Conservation (phyloP, 164 flowering plant species). For the Aristolochia fimbriata region DNA sequence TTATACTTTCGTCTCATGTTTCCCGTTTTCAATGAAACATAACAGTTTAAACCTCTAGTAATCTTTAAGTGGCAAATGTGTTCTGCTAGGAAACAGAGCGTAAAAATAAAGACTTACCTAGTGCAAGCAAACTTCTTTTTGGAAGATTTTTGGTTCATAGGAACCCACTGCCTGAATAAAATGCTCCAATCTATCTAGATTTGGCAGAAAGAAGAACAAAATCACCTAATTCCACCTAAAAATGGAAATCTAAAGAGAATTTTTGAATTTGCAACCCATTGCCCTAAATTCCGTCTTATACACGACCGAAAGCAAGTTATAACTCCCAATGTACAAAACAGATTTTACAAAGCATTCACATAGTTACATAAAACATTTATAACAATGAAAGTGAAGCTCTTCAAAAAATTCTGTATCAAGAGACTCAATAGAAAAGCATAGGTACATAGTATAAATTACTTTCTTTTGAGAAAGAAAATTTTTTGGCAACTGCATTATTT, state of each 20-base stretch:
- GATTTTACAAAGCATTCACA: not conserved
- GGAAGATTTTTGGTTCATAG: slow-evolving; percentile 86
- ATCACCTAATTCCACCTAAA: not conserved
- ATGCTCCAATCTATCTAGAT: slow-evolving; percentile 66
- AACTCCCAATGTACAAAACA: slow-evolving; percentile 51
- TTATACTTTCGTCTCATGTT: no score
- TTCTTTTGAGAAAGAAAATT: no score
- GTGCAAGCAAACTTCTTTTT: slow-evolving; percentile 77
- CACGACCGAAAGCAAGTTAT: slow-evolving; percentile 77
- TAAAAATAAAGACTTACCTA: slow-evolving; percentile 41
- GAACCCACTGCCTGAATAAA: slow-evolving; percentile 94
- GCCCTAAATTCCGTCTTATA: slow-evolving; percentile 72
- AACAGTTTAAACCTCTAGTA: no score
- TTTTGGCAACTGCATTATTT: no score
- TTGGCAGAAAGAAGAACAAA: slow-evolving; percentile 36
- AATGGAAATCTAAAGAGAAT: not conserved
- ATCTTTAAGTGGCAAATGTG: not conserved
- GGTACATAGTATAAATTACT: no score
- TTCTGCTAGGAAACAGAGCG: not conserved
- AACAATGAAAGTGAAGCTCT: not conserved
- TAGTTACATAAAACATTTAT: not conserved
- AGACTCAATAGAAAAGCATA: not conserved
- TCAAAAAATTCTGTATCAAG: not conserved
- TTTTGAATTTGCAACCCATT: slow-evolving; percentile 41
- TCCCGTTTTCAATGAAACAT: no score